Base-by-base conservation (phyloP, 306 rosid genomes). In the Rosa lucieae region DNA sequence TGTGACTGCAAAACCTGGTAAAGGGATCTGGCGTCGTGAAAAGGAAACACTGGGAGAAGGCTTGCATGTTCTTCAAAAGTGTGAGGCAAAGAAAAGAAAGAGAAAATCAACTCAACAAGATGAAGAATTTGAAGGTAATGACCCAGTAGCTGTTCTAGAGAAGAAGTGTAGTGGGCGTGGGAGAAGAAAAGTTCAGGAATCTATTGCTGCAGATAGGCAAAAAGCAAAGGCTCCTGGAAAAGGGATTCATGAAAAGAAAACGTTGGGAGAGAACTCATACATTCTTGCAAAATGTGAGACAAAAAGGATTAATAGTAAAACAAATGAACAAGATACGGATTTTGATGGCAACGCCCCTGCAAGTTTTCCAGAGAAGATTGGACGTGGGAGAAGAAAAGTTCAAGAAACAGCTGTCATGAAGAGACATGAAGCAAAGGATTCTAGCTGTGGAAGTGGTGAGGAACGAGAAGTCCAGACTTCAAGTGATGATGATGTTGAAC, bases 401-500 rank as follows among this genome's bases (percentile, higher is more conserved):
- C 49, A 0, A 42, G 83, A 75, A 79, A 71, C 86, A 73, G 72
- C 79, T 53, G 43, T 46, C 49, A 74, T 55, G 71, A 86, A 86
- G 76, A 44, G 79, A 52, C 78, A 43, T 67, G 79, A 67, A 58
- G 74, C 65, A 66, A 84, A 79, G 78, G 83, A 74, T 55, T 73
- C 70, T 55, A 79, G 70, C 55, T 66, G 32, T 37, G 84, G 35
- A 81, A 59, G 79, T 48, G 47, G 6, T 47, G 80, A 81, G 78
- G 85, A 83, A 55, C 21, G 46, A 78, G 81, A 79, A 73, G 78
- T 59, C 80, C 83, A 79, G 81, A 78, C 77, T 71, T 70, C 37
- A 10, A 81, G 73, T 77, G 90, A 83, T 53, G 86, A 85, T 74
- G 90, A 85, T 14, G 56, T 84, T 29, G 97, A 87, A 51, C 86